Conservation (phyloP, 192 early-diverging fungal genomes). For the Rhizophagus clarus region DNA sequence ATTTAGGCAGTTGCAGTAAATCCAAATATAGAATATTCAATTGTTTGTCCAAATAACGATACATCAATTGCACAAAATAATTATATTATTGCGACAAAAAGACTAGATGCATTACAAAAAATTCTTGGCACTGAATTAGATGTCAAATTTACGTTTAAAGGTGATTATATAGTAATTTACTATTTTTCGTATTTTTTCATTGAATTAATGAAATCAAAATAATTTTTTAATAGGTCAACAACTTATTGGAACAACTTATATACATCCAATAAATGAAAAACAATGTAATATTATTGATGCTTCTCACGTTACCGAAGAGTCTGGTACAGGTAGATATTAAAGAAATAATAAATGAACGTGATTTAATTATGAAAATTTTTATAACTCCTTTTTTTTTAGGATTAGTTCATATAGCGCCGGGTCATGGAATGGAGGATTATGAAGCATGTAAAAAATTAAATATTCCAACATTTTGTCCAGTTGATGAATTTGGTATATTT, state of each 20-base stretch:
- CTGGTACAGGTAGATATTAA: slow-evolving; percentile 53
- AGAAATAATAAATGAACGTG: background rate
- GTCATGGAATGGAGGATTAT: slow-evolving; percentile 85
- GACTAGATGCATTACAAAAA: slow-evolving; percentile 38
- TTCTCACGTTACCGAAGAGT: slow-evolving; percentile 67
- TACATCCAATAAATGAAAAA: slow-evolving; percentile 53
- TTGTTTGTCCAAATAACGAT: slow-evolving; percentile 37
- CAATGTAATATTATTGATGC: slow-evolving; percentile 61
- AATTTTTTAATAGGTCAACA: slow-evolving; percentile 46
- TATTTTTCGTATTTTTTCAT: background rate
- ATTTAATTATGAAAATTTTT: background rate
- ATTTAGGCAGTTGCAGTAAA: slow-evolving; percentile 65
- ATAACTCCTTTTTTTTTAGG: slow-evolving; percentile 38
- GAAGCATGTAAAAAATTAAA: slow-evolving; percentile 57
- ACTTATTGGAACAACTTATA: slow-evolving; percentile 58
- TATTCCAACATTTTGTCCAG: slow-evolving; percentile 68
- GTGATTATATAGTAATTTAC: background rate
- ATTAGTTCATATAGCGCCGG: slow-evolving; percentile 82
- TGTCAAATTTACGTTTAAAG: slow-evolving; percentile 13
- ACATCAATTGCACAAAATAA: slow-evolving; percentile 1
- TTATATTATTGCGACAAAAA: slow-evolving; percentile 51
- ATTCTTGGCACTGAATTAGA: slow-evolving; percentile 1
- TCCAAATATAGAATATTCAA: slow-evolving; percentile 61
- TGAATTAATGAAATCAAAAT: background rate
- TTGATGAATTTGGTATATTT: slow-evolving; percentile 68